Base-by-base conservation (phyloP, 371 early-diverging fungal genomes). In the Choanephora cucurbitarum region DNA sequence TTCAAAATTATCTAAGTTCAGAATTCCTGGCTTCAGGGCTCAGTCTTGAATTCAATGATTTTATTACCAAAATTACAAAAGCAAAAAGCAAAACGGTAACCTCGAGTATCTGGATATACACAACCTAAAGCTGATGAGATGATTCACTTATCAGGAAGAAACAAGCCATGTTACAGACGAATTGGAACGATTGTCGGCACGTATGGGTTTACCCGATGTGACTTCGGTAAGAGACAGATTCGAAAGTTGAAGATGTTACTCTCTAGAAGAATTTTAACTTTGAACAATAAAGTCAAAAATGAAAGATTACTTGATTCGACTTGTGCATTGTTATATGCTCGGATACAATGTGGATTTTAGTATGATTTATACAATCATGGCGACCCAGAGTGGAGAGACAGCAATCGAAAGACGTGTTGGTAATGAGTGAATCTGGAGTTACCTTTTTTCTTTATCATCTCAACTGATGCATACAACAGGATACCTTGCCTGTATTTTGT, bases 271-370 rank as follows among this genome's bases (percentile, higher is more conserved):
- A 40, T 10, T 13, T 14, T 13, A 3, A 42, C 21, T n/a, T 39
- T 3, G 13, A 18, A 34, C 57, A 3, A 17, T 51, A 28, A 28
- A 80, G 81, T 44, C 39, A 18, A 65, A 62, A 22, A 80, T 77
- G 71, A 69, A 69, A 43, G 77, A 75, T 28, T 75, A 75, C 39
- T 44, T 83, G 14, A 70, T 68, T 23, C 69, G 79, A 19, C 41
- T 79, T 9, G 73, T 83, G 5, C 78, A 79, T 48, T 75, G 76
- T 44, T 70, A 63, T 37, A 81, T 81, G 72, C 66, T 83, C 23
- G 84, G 82, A 1, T 72, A 79, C 45, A 48, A 72, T 45, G 75
- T 79, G 0, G 76, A 75, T 39, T 81, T 83, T 57, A 74, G 80
- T 19, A 55, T 74, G 9, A 77, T 81, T 44, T 69, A 78, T 58